Evolutionary conservation across 768 basidiomycete species (phyloP).

Genomic region (Piloderma croceum): DNA sequence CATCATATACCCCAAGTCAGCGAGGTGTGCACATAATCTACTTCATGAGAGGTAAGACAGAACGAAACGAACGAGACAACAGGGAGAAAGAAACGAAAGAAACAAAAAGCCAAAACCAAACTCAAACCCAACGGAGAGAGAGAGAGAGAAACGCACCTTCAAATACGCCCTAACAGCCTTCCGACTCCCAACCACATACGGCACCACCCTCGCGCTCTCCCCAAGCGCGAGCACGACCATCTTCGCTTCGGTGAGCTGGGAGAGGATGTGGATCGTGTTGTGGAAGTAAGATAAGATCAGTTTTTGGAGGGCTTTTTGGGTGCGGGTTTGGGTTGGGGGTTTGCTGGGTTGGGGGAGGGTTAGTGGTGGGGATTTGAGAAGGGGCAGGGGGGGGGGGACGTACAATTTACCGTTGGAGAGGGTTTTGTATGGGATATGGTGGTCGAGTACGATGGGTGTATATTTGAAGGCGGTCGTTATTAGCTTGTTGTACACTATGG

Average conservation of each 20-base stretch:
- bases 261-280: conserved; percentile 75
- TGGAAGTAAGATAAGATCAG: conserved; percentile 86
- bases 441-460: conserved; percentile 81
- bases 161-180: conserved; percentile 84
- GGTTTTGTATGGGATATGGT: conserved; percentile 86
- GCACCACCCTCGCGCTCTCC: conserved; percentile 85
- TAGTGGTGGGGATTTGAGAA: conserved; percentile 6
- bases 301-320: conserved; percentile 81
- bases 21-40: too few relatives aligned
- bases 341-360: conserved; percentile 69
- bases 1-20: too few relatives aligned
- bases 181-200: conserved; percentile 79
- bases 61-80: too few relatives aligned
- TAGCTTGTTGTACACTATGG: conserved; percentile 88
- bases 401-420: conserved; percentile 82
- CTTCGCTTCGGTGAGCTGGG: conserved; percentile 66
- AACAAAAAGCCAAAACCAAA: too few relatives aligned
- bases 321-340: conserved; percentile 71
- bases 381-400: conserved; percentile 23
- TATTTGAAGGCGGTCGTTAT: conserved; percentile 82
- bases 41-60: too few relatives aligned
- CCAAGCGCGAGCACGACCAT: conserved; percentile 64
- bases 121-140: neutral
- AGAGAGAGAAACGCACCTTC: conserved; percentile 53
- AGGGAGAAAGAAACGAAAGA: too few relatives aligned